Evolutionary conservation across 306 rosid genomes (phyloP), one percentile per base, ranked within the genome.

Genomic region (Cicer bijugum): DNA sequence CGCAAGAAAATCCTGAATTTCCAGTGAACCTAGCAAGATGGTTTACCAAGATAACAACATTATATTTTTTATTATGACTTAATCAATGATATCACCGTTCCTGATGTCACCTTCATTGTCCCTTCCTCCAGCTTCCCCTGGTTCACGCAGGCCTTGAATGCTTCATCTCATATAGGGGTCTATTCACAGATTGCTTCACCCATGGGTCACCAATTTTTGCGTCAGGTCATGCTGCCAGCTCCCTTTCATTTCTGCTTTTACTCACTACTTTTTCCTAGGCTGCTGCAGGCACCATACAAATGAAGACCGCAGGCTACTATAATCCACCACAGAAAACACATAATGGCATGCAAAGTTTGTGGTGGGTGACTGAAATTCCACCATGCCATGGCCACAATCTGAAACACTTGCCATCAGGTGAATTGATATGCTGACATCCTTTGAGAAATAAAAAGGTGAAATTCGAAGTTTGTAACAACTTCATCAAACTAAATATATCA

Each of bases 391-490:
- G 51, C 14, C 12, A n/a, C 51, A 46, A 46, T 46, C 12, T 46
- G 12, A 46, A 46, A 46, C n/a, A 46, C 51, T 46, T 4, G 17
- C 55, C 17, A 48, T 48, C 71, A 19, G 6, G 56, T 7, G 6
- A 67, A 67, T 19, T 46, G 52, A 56, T 46, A 46, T 7, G 48
- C 8, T 12, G 42, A 12, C 38, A 20, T 39, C 53, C 15, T 63
- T 7, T 35, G 47, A 69, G 63, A 57, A 57, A 23, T 9, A 10
- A 57, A 50, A 6, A 69, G 15, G 48, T 50, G 16, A 69, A 51
- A 33, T 15, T 38, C 16, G 20, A 28, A 68, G 14, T 47, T 47
- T 33, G 37, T 12, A 69, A 42, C 43, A 55, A 5, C 20, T 70
- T 70, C 6, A 52, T 39, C 23, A 17, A 40, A 60, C 67, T 33